A percentile compares a stretch with the other conserved stretches of the same genome.
phyloP scores from a whole-genome alignment of 352 stramenopile genomes.

The Globisporangium paddicum region DNA sequence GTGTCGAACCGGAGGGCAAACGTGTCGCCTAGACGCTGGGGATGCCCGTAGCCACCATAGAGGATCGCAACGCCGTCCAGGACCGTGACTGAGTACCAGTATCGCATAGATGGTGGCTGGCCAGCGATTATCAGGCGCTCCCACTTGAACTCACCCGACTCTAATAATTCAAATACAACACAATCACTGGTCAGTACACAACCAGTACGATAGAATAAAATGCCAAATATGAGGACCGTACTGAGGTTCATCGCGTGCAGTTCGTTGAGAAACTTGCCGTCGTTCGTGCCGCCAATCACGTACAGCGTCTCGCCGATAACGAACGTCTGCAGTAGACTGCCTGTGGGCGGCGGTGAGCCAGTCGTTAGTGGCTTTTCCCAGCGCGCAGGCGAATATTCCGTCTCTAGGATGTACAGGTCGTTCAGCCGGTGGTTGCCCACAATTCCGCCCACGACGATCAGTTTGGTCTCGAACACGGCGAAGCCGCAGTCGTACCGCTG shows the following conservation, averaged over 20 bases:
- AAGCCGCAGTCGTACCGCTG: slow-evolving; percentile 56
- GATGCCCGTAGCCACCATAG: slow-evolving; percentile 53
- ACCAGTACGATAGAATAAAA: neutral
- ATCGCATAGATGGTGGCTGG: slow-evolving; percentile 48
- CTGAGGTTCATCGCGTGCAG: slow-evolving; percentile 44
- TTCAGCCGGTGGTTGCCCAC: slow-evolving; percentile 52
- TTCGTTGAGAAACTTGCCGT: slow-evolving; percentile 57
- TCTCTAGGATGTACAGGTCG: slow-evolving; percentile 43
- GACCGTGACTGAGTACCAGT: slow-evolving; percentile 53
- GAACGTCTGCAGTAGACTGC: slow-evolving; percentile 51
- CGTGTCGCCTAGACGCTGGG: slow-evolving; percentile 40
- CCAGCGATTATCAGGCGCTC: slow-evolving; percentile 38
- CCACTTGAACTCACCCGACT: slow-evolving; percentile 42
- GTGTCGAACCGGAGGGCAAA: slow-evolving; percentile 53
- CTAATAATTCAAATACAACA: slow-evolving; percentile 10
- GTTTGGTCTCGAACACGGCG: slow-evolving; percentile 26
- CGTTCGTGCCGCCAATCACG: slow-evolving; percentile 48
- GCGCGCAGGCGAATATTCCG: slow-evolving; percentile 13
- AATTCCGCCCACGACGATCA: slow-evolving; percentile 61
- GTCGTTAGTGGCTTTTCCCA: slow-evolving; percentile 33
- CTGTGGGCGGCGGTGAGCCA: slow-evolving; percentile 30
- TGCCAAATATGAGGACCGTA: slow-evolving; percentile 22
- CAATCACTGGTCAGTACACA: neutral
- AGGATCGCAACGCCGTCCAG: slow-evolving; percentile 39
- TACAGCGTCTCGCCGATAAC: slow-evolving; percentile 43